Base-by-base conservation (phyloP, 2,329 filamentous ascomycete genomes). In the Trichoderma sp. region DNA sequence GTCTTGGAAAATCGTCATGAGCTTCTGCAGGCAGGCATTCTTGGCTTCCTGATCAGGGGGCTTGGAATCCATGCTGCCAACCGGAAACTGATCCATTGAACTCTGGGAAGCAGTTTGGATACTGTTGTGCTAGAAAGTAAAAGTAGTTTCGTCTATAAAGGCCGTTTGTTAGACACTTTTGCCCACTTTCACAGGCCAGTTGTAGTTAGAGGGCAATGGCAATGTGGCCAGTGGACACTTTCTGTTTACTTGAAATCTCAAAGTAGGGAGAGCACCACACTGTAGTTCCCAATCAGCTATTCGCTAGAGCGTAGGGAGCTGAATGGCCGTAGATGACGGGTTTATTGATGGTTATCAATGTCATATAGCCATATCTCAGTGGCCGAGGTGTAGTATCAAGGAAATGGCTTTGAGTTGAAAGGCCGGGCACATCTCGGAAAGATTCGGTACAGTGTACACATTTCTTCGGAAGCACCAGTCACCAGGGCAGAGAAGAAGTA, bases 1-100 rank as follows among this genome's bases (percentile, higher is more conserved):
- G 56, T 89, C 85, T 0, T 87, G 86, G 75, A 89, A 88, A 9
- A 88, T 65, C 5, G 74, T 63, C 9, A 65, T 60, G 29, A 82
- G 77, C n/a, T 62, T 53, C 31, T 75, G 62, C 6, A 79, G 38
- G 27, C 78, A 81, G 16, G 35, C 56, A 6, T 78, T 74, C 64
- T 76, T 38, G 9, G 31, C 16, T 59, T 29, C n/a, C 14, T 31
- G 41, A 45, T 45, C 24, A 6, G 35, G 21, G 18, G 16, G 56
- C 12, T 27, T 45, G 12, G 38, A 29, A 6, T 4, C 24, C 38
- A 50, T 50, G 63, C 16, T 60, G 27, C 16, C 14, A 60, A n/a
- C 7, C 6, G 56, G 14, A 31, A 11, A 60, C 14, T 8, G 24
- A 60, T 29, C 24, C 24, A 31, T 31, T n/a, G 27, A 11, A n/a